Base-by-base conservation (phyloP, 257 asterid species). In the Solanum ahanhuiri region DNA sequence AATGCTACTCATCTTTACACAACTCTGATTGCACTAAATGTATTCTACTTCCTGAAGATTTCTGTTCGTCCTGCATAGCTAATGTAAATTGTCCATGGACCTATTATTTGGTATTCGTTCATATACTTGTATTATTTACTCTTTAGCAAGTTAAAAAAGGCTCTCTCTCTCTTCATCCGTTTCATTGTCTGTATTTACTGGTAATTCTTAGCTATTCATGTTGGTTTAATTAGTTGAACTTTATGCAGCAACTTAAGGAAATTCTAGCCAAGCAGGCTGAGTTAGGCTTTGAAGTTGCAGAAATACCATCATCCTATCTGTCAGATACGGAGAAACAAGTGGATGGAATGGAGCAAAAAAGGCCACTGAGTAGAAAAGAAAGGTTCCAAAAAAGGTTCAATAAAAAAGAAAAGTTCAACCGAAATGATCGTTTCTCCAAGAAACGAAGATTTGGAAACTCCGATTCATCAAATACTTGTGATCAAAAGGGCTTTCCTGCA, bases 241-340 rank as follows among this genome's bases (percentile, higher is more conserved):
- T 25, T 71, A 84, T 51, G 72, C 95, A 96, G 99, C 98, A 91
- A 92, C 98, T 96, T 85, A 96, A 93, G 92, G 98, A 95, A 87
- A 88, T 96, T 89, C 89, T 96, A 91, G 98, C 94, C 41, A 95
- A 94, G 92, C 99, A 96, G 90, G 98, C 97, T 87, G 98, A 96
- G 88, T 90, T 96, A 87, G 99, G 99, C 3, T 92, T 93, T 88
- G 98, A 93, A 93, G 98, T 94, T 86, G 98, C 99, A 64, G 99
- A 96, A 90, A 91, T 96, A 90, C 99, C 99, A 64, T 81, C 98
- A 30, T 85, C 85, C 79, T 96, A 96, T 91, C 89, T 96, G 76
- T 91, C 94, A 30, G 98, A 94, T 88, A 84, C 95, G 14, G 98
- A 93, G 89, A 90, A 86, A 83, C 93, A 81, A 87, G 89, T 73